Conservation (phyloP, 805 yeast species). For the Candida vartiovaarae region DNA sequence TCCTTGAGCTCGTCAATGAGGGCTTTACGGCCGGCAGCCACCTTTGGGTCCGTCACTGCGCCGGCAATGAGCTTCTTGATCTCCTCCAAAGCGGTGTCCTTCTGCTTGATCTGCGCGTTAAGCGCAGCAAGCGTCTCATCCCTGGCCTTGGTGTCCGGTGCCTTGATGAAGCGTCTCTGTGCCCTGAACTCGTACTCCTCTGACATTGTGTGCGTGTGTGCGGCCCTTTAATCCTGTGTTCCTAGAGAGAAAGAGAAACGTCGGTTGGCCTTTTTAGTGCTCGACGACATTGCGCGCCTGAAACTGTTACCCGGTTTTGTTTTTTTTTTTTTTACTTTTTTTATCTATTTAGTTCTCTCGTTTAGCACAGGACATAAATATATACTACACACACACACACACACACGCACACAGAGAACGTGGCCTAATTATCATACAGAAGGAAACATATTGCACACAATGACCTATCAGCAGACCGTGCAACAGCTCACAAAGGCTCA, state of each 20-base stretch:
- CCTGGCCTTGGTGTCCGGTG: slow-evolving; percentile 64
- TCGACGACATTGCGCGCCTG: too few species aligned
- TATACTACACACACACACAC: too few species aligned
- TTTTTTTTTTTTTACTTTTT: too few species aligned
- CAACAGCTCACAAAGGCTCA: slow-evolving; percentile 39
- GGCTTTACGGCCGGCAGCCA: slow-evolving; percentile 45
- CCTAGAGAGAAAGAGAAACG: too few species aligned
- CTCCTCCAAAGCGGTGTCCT: slow-evolving; percentile 47
- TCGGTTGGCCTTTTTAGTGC: too few species aligned
- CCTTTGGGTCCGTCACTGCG: slow-evolving; percentile 42
- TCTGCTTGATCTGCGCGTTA: slow-evolving; percentile 54
- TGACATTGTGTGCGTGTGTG: not conserved
- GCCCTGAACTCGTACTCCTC: slow-evolving; percentile 14
- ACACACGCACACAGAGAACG: too few species aligned
- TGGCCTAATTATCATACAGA: too few species aligned
- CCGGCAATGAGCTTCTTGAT: slow-evolving; percentile 49
- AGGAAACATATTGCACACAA: not conserved
- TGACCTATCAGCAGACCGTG: slow-evolving; percentile 45
- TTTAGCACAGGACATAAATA: too few species aligned
- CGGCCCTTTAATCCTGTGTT: too few species aligned
- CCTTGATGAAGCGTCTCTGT: slow-evolving; percentile 45
- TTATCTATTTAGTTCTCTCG: too few species aligned
- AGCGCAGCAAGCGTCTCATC: slow-evolving; percentile 50
- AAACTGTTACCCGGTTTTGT: too few species aligned
- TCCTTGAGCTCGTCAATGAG: slow-evolving; percentile 41